Conservation (phyloP, 768 basidiomycete species). For the Paxillus rubicundulus region DNA sequence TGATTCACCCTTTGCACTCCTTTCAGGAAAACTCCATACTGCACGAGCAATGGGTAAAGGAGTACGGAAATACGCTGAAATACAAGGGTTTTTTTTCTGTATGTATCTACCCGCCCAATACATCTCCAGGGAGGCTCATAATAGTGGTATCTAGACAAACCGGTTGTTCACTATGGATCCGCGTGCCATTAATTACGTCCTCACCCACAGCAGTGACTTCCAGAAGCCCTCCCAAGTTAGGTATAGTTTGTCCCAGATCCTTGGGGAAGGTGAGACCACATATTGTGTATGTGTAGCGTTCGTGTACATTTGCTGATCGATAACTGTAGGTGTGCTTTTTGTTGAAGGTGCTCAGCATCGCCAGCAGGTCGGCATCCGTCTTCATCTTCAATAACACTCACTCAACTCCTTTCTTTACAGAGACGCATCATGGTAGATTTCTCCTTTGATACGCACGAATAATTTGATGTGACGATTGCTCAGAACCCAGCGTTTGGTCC, state of each 20-base stretch:
- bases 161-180: slow-evolving; percentile 56
- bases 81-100: slow-evolving; percentile 48
- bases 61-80: slow-evolving; percentile 47
- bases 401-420: slow-evolving; percentile 32
- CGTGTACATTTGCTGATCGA: neutral
- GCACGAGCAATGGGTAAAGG: slow-evolving; percentile 36
- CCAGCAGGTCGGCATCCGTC: too few species aligned
- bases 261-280: slow-evolving; percentile 36
- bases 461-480: neutral
- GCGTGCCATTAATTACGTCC: slow-evolving; percentile 62
- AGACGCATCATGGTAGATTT: slow-evolving; percentile 26
- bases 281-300: neutral
- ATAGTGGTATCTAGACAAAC: slow-evolving; percentile 18
- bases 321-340: slow-evolving; percentile 31
- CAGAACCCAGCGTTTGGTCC: slow-evolving; percentile 66
- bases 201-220: slow-evolving; percentile 54
- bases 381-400: too few species aligned
- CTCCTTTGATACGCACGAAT: neutral
- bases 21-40: too few species aligned
- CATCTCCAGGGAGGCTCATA: neutral
- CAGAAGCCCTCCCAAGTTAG: slow-evolving; percentile 50
- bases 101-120: slow-evolving; percentile 10
- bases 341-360: too few species aligned
- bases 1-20: neutral
- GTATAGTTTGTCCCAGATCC: slow-evolving; percentile 37